Evolutionary conservation across 352 stramenopile genomes (phyloP).

Genomic region (Phytophthora melonis): DNA sequence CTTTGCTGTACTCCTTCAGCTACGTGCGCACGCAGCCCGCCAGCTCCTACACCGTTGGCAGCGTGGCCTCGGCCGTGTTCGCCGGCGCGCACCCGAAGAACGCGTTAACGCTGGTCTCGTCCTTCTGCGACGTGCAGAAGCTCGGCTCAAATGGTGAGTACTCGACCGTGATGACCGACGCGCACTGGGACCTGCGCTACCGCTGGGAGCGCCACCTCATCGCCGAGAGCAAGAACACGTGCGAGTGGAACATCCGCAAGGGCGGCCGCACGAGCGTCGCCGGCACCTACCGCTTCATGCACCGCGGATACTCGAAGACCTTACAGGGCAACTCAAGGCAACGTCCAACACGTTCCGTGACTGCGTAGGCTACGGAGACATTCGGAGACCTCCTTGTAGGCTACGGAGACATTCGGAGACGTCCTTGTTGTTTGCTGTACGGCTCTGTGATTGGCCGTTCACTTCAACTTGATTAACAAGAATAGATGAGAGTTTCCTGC

Average conservation of each 20-base stretch:
- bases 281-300: constrained; percentile 51
- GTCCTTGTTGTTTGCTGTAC: too few relatives aligned
- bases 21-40: constrained; percentile 36
- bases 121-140: constrained; percentile 60
- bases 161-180: constrained; percentile 47
- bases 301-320: constrained; percentile 50
- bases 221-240: constrained; percentile 52
- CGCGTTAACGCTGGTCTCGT: constrained; percentile 40
- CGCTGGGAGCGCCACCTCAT: constrained; percentile 36
- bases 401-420: accelerated
- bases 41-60: constrained; percentile 39
- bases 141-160: constrained; percentile 30
- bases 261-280: constrained; percentile 36
- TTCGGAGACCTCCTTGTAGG: too few relatives aligned
- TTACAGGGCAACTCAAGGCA: constrained; percentile 40
- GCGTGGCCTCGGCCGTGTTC: constrained; percentile 39
- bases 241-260: constrained; percentile 52
- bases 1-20: constrained; percentile 34
- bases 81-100: constrained; percentile 51
- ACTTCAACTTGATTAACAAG: too few relatives aligned
- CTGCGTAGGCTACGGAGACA: not conserved
- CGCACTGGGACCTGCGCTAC: constrained; percentile 62
- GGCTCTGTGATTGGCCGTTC: too few relatives aligned
- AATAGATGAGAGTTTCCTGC: too few relatives aligned
- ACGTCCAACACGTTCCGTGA: constrained; percentile 43